Evolutionary conservation across 78 protist species (phyloP).

Genomic region (Dictyostelium firmibasis): DNA sequence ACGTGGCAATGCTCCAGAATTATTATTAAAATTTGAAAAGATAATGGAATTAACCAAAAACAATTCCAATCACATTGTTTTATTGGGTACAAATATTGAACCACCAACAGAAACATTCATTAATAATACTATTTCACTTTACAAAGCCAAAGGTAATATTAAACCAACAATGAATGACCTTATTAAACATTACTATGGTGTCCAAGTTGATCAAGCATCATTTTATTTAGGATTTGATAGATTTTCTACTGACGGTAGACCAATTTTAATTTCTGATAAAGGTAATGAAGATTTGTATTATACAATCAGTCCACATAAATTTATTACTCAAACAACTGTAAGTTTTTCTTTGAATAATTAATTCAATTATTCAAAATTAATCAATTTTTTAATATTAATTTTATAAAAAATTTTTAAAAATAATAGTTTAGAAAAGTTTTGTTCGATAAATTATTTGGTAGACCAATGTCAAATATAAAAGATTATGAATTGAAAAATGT

Average conservation of each 20-base stretch:
- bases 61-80: background rate
- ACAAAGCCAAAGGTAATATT: background rate
- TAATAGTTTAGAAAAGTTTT: conserved; percentile 24
- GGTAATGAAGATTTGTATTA: conserved; percentile 30
- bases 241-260: conserved; percentile 50
- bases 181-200: conserved; percentile 23
- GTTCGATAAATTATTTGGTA: conserved; percentile 7
- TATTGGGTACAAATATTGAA: conserved; percentile 33
- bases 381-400: background rate
- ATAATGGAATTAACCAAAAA: background rate
- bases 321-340: background rate
- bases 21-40: background rate
- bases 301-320: conserved; percentile 30
- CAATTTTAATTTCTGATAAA: conserved; percentile 22
- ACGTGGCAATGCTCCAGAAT: background rate
- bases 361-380: background rate
- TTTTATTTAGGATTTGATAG: conserved; percentile 43
- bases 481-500: conserved; percentile 36
- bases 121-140: background rate
- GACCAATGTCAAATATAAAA: conserved; percentile 25
- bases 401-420: too few relatives aligned
- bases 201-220: background rate
- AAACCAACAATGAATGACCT: conserved; percentile 27
- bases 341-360: background rate
- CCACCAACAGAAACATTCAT: background rate